These are phyloP conservation scores for Paraglomus brasilianum DNA, from an alignment of 192 early-diverging fungal species.

Conservation along the genomic window DNA sequence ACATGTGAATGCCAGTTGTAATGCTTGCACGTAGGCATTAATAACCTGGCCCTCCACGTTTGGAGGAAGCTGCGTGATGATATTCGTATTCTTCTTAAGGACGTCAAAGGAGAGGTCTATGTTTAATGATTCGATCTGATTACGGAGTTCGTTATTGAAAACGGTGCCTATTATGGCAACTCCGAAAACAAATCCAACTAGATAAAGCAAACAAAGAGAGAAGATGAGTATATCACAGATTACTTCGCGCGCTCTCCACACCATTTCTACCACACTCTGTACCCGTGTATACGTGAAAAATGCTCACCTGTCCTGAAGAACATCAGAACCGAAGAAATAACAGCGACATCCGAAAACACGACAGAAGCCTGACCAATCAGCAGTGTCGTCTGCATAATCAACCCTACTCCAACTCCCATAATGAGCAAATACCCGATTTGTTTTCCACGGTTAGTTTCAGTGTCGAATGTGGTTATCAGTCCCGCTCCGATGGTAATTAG, in stretches of 20 bases:
- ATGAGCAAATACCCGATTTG: constrained; percentile 67
- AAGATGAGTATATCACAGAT: background rate
- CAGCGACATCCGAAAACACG: constrained; percentile 61
- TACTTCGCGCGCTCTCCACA: background rate
- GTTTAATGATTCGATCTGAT: constrained; percentile 30
- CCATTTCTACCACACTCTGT: background rate
- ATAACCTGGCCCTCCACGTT: constrained; percentile 43
- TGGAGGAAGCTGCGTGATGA: constrained; percentile 35
- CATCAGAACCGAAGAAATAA: constrained; percentile 66
- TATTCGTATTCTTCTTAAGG: constrained; percentile 32
- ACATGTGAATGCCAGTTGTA: constrained; percentile 56
- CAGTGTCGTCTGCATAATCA: constrained; percentile 70
- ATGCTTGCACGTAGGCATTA: constrained; percentile 50
- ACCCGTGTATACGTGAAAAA: background rate
- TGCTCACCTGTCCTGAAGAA: constrained; percentile 47
- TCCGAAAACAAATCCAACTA: constrained; percentile 55
- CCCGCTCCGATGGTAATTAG: constrained; percentile 62
- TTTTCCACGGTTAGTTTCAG: constrained; percentile 43
- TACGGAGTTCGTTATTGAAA: constrained; percentile 54
- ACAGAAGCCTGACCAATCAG: constrained; percentile 74
- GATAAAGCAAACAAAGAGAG: constrained; percentile 42
- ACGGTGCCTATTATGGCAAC: constrained; percentile 67
- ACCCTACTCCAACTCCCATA: constrained; percentile 74
- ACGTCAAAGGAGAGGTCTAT: background rate
- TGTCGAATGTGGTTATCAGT: constrained; percentile 63